phyloP scores from a whole-genome alignment of 2,329 filamentous ascomycete genomes.

The Salinomyces thailandicus region DNA sequence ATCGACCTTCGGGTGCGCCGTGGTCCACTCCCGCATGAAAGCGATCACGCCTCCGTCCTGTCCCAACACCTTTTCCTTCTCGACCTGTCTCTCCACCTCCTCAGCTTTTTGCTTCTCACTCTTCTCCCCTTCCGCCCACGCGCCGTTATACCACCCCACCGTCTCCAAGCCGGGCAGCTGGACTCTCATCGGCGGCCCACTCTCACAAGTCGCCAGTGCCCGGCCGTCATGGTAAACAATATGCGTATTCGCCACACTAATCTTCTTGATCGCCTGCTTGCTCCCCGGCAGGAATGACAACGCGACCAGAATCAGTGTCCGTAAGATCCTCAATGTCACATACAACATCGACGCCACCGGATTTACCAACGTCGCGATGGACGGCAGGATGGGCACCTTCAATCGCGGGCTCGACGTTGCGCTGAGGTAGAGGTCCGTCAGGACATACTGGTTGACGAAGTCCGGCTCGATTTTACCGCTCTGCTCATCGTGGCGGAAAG shows the following conservation, averaged over 20 bases:
- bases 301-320: slow-evolving; percentile 48
- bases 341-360: slow-evolving; percentile 44
- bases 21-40: slow-evolving; percentile 62
- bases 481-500: slow-evolving; percentile 41
- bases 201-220: slow-evolving; percentile 60
- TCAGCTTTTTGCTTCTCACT: slow-evolving; percentile 6
- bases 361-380: slow-evolving; percentile 55
- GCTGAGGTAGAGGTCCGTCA: slow-evolving; percentile 56
- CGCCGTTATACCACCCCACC: slow-evolving; percentile 59
- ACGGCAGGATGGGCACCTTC: slow-evolving; percentile 51
- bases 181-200: slow-evolving; percentile 57
- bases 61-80: slow-evolving; percentile 16
- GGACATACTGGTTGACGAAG: slow-evolving; percentile 59
- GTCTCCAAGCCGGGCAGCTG: slow-evolving; percentile 55
- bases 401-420: slow-evolving; percentile 39
- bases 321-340: slow-evolving; percentile 43
- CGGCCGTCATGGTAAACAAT: slow-evolving; percentile 58
- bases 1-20: slow-evolving; percentile 59
- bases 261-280: slow-evolving; percentile 49
- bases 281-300: slow-evolving; percentile 49
- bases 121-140: slow-evolving; percentile 41
- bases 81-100: slow-evolving; percentile 2
- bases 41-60: slow-evolving; percentile 39
- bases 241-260: slow-evolving; percentile 60
- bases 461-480: slow-evolving; percentile 42